A percentile compares a stretch with the other conserved stretches of the same genome.
Conservation (phyloP, 345 rosid genomes). For the Moricandia arvensis region DNA sequence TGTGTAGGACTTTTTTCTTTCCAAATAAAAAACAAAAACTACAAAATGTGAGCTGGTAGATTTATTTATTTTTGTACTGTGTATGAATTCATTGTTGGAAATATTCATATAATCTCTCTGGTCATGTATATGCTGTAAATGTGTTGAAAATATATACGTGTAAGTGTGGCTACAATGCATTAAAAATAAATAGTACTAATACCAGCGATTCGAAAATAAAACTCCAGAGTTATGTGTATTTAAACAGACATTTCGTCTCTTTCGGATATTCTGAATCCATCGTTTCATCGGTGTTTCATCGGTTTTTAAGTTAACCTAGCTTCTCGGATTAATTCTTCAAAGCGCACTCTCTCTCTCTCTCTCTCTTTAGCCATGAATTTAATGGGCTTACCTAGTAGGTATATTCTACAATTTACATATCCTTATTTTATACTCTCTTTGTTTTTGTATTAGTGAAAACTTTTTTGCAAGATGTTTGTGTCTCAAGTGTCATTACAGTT, state of each 20-base stretch:
- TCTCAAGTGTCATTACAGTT: not conserved
- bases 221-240: not conserved
- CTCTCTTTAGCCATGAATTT: slow-evolving; percentile 1
- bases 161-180: not conserved
- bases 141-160: not conserved
- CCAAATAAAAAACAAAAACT: not conserved
- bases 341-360: not conserved
- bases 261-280: not conserved
- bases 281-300: not conserved
- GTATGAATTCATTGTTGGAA: not conserved
- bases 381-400: slow-evolving; percentile 14
- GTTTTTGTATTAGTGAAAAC: not conserved
- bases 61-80: not conserved
- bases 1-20: not conserved
- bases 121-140: not conserved
- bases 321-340: not conserved
- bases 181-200: not conserved
- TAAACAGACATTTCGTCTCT: not conserved
- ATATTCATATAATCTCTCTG: not conserved
- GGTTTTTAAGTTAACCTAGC: not conserved
- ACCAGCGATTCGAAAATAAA: not conserved
- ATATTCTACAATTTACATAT: not conserved
- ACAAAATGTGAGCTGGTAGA: not conserved
- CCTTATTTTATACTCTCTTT: not conserved
- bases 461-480: not conserved